Base-by-base conservation (phyloP, 2,329 filamentous ascomycete genomes). In the Nectriaceae sp. region DNA sequence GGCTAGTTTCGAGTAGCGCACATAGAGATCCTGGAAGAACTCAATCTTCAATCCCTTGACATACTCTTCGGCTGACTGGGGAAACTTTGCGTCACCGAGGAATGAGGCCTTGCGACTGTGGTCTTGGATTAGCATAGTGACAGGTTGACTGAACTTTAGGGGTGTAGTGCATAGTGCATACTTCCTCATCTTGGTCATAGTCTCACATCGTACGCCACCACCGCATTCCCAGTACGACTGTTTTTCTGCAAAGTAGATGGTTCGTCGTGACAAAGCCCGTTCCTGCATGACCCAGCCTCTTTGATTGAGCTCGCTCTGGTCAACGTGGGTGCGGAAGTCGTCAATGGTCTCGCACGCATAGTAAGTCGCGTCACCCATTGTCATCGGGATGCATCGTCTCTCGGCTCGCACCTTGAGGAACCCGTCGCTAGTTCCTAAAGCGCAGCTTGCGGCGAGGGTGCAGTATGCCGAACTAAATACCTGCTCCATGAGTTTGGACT, bases 261-360 rank as follows among this genome's bases (percentile, higher is more conserved):
- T 68, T 10, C 72, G 58, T 8, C 64, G 61, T 0, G 70, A 63
- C 2, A 75, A 51, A 0, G 61, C 65, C n/a, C 64, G 56, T 46
- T 74, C 72, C 47, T 74, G 71, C 4, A 72, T 37, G 1, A 72
- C 70, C 72, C 71, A 74, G 1, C 65, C 71, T 3, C 71, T 57
- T 11, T 49, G 48, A 45, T 63, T 69, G 6, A 74, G 52, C 3
- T 54, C n/a, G 4, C 63, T 55, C 2, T 63, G 45, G 1, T 63
- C 52, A 1, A 73, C 68, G 18, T 73, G 50, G 18, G 21, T 15
- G 5, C 56, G 38, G 48, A 73, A 73, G 49, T 72, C 53, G 42
- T 71, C 69, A 2, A 69, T 60, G 15, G 46, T 13, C n/a, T 55
- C 33, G 21, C 65, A 67, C 11, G 67, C 37, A 36, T 64, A 68